phyloP scores from a whole-genome alignment of 768 basidiomycete species.

The Gelatoporia subvermispora region DNA sequence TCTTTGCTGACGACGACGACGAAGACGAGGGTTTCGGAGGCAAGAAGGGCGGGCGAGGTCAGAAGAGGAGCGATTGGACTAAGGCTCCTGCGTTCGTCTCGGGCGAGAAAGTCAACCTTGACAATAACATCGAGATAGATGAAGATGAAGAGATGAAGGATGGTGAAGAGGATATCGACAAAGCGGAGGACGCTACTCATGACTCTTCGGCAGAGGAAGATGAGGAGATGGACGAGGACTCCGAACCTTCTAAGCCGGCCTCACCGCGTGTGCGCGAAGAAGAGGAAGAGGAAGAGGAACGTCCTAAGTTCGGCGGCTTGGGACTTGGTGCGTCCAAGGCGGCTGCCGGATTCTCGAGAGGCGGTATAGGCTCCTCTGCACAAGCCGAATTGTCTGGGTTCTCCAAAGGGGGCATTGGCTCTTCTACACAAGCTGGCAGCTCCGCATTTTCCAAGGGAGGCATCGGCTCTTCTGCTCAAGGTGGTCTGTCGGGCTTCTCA shows the following conservation, averaged over 20 bases:
- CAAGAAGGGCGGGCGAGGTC: constrained; percentile 17
- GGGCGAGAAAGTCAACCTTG: constrained; percentile 35
- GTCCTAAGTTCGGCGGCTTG: constrained; percentile 43
- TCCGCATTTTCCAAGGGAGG: constrained; percentile 38
- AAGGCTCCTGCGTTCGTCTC: constrained; percentile 75
- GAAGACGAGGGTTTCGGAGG: constrained; percentile 46
- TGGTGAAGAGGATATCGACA: constrained; percentile 36
- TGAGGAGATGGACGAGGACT: constrained; percentile 28
- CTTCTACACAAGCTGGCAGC: constrained; percentile 18
- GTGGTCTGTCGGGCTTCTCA: constrained; percentile 29
- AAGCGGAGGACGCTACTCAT: constrained; percentile 31
- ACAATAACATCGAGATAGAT: constrained; percentile 39
- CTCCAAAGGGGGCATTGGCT: constrained; percentile 40
- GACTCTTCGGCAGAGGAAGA: constrained; percentile 25
- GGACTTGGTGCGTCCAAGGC: constrained; percentile 29
- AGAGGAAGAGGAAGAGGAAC: constrained; percentile 37
- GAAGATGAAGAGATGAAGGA: constrained; percentile 32
- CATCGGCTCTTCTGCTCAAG: constrained; percentile 32
- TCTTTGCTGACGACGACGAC: constrained; percentile 68
- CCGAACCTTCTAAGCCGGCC: constrained; percentile 47
- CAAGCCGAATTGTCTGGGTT: constrained; percentile 25
- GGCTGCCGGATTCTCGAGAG: constrained; percentile 30
- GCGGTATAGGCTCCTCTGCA: constrained; percentile 37
- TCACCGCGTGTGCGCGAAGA: constrained; percentile 53
- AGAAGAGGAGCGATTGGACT: constrained; percentile 60